phyloP scores from a whole-genome alignment of 192 early-diverging fungal species.

The Entomortierella lignicola region DNA sequence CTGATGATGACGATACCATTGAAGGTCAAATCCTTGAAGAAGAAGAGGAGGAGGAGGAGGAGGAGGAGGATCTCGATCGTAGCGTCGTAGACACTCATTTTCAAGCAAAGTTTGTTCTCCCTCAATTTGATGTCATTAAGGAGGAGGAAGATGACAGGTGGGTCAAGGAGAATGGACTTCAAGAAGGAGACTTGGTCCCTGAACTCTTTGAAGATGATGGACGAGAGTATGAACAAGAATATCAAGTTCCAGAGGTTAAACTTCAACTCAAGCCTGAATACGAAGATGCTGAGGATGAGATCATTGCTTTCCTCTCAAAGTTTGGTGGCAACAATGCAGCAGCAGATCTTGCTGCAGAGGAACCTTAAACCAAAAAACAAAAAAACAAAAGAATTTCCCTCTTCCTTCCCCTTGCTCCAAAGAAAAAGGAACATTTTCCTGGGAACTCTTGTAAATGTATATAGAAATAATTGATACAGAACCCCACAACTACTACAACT shows the following conservation, averaged over 20 bases:
- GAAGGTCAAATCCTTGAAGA: slow-evolving; percentile 44
- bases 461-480: too few species aligned
- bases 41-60: slow-evolving; percentile 14
- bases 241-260: neutral
- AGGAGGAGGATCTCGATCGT: neutral
- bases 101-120: neutral
- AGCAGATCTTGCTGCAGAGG: slow-evolving; percentile 32
- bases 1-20: slow-evolving; percentile 47
- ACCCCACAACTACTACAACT: neutral
- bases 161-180: slow-evolving; percentile 14
- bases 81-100: neutral
- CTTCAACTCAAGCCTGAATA: neutral
- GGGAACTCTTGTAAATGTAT: too few species aligned
- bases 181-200: slow-evolving; percentile 15
- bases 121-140: neutral
- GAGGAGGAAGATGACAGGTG: neutral
- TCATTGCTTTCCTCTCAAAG: neutral
- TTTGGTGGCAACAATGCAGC: slow-evolving; percentile 34
- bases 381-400: too few species aligned
- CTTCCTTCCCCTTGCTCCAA: too few species aligned
- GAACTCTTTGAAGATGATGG: slow-evolving; percentile 13
- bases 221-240: neutral
- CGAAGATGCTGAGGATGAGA: neutral
- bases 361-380: slow-evolving; percentile 5
- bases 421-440: too few species aligned